Evolutionary conservation across 1,284 basidiomycete genomes (phyloP).

Genomic region (Cutaneotrichosporon cyanovorans): DNA sequence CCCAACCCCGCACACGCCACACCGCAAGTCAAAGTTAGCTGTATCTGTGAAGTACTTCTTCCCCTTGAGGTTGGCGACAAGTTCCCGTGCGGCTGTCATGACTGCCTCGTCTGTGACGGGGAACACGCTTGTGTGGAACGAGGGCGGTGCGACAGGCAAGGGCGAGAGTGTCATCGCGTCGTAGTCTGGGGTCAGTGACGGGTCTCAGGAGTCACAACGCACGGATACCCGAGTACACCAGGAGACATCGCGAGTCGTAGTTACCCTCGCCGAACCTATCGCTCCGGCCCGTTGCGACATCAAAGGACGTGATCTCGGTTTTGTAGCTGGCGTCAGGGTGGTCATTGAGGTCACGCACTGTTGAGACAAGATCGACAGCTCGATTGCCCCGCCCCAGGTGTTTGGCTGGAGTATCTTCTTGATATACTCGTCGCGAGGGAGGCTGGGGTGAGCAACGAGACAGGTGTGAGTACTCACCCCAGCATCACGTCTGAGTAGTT

Average conservation of each 20-base stretch:
- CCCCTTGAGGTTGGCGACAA: conserved; percentile 63
- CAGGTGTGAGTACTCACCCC: conserved; percentile 52
- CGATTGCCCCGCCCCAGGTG: conserved; percentile 91
- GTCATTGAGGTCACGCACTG: conserved; percentile 45
- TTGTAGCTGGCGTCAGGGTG: conserved; percentile 49
- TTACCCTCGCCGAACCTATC: conserved; percentile 65
- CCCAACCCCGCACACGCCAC: conserved; percentile 51
- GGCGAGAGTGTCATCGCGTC: conserved; percentile 81
- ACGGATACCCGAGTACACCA: conserved; percentile 75
- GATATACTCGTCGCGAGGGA: conserved; percentile 67
- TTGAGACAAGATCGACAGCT: conserved; percentile 69
- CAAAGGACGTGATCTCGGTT: conserved; percentile 80
- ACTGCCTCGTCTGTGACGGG: conserved; percentile 55
- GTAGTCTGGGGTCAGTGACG: conserved; percentile 53
- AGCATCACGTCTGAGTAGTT: conserved; percentile 76
- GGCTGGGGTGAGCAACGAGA: conserved; percentile 46
- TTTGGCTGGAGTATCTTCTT: conserved; percentile 65
- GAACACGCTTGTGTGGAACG: conserved; percentile 84
- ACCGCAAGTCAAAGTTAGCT: conserved; percentile 73
- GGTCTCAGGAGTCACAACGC: conserved; percentile 12
- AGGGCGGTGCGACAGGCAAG: conserved; percentile 59
- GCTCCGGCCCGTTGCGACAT: conserved; percentile 84
- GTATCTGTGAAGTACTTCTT: conserved; percentile 85
- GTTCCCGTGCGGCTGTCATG: conserved; percentile 59
- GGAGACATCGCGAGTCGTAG: conserved; percentile 40